Conservation (phyloP, 129 eudicot species). For the Pulicaria dysenterica region DNA sequence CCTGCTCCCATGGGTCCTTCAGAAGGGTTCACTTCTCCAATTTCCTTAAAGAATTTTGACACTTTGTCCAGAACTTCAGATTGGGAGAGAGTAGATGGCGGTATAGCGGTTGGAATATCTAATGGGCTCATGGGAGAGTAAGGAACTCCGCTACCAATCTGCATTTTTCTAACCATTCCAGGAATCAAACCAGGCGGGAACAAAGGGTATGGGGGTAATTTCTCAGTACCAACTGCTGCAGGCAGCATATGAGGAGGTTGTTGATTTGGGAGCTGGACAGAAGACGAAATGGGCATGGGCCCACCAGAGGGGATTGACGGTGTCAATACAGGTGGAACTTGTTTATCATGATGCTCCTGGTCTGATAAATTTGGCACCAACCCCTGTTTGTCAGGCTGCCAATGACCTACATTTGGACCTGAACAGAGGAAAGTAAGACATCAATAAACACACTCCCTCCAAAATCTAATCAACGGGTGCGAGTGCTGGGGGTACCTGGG, state of each 20-base stretch:
- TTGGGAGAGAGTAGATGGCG: conserved; percentile 71
- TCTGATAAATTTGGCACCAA: conserved; percentile 41
- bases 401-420: conserved; percentile 57
- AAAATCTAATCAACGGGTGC: neutral
- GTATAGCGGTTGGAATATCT: conserved; percentile 89
- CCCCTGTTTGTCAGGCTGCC: conserved; percentile 66
- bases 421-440: conserved; percentile 12
- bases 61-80: conserved; percentile 80
- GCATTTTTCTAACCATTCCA: conserved; percentile 96
- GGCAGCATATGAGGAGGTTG: conserved; percentile 44
- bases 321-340: conserved; percentile 45
- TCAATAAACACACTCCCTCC: neutral
- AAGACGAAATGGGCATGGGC: conserved; percentile 28
- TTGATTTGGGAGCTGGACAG: conserved; percentile 51
- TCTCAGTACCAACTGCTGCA: conserved; percentile 45
- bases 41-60: conserved; percentile 82
- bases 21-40: conserved; percentile 89
- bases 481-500: conserved; percentile 46
- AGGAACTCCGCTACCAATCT: conserved; percentile 97
- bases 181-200: conserved; percentile 98
- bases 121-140: conserved; percentile 97
- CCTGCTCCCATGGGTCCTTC: conserved; percentile 76
- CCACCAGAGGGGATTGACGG: conserved; percentile 48
- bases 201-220: conserved; percentile 81
- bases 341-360: conserved; percentile 61